Conservation (phyloP, 805 yeast species). For the Starmerella powellii region DNA sequence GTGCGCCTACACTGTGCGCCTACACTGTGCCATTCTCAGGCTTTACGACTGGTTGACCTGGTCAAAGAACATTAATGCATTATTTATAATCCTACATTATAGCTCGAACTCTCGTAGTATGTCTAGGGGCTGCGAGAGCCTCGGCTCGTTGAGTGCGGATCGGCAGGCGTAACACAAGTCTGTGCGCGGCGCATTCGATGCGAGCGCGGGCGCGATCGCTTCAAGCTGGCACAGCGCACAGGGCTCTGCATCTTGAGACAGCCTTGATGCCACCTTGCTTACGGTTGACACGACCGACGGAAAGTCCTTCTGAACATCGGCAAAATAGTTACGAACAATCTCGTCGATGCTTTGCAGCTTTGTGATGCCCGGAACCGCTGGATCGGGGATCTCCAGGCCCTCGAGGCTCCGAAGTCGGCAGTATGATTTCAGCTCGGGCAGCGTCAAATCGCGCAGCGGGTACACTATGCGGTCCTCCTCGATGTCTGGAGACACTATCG, state of each 20-base stretch:
- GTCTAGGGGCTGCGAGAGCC: neutral
- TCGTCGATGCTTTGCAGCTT: constrained; percentile 75
- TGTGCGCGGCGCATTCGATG: neutral
- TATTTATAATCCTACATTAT: neutral
- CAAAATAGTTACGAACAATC: constrained; percentile 60
- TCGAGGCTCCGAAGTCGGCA: constrained; percentile 34
- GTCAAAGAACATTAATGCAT: too few species aligned
- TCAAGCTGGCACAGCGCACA: constrained; percentile 17
- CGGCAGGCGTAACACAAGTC: constrained; percentile 23
- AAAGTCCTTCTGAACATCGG: constrained; percentile 58
- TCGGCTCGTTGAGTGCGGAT: constrained; percentile 4
- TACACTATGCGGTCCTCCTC: constrained; percentile 30
- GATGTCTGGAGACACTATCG: constrained; percentile 21
- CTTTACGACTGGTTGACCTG: too few species aligned
- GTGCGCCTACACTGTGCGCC: too few species aligned
- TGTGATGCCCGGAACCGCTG: constrained; percentile 34
- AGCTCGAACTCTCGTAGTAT: constrained; percentile 3
- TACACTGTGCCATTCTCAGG: too few species aligned
- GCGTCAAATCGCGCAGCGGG: constrained; percentile 67
- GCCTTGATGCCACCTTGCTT: constrained; percentile 73
- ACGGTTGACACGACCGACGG: constrained; percentile 89
- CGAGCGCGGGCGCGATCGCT: neutral
- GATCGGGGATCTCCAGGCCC: constrained; percentile 25
- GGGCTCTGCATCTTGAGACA: constrained; percentile 27
- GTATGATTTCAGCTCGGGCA: constrained; percentile 54